Percentiles rank a stretch among this genome's conserved stretches.
Conservation (phyloP, 768 basidiomycete genomes). For the Lepiota brunneoincarnata region DNA sequence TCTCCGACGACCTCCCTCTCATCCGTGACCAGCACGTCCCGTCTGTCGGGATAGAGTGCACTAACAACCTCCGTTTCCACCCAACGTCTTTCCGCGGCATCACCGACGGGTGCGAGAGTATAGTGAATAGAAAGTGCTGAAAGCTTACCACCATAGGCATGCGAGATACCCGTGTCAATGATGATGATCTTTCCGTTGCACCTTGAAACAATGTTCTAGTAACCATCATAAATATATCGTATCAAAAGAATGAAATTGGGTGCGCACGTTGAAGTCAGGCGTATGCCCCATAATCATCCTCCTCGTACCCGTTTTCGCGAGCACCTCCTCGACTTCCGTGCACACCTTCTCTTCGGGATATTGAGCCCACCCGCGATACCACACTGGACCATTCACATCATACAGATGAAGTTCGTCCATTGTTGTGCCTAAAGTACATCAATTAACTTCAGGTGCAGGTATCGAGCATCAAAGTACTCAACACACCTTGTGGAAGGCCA, state of each 20-base stretch:
- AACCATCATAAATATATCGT: background rate
- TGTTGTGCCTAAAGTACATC: constrained; percentile 42
- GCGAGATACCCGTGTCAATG: constrained; percentile 97
- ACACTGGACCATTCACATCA: constrained; percentile 76
- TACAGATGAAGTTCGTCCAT: constrained; percentile 71
- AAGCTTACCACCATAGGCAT: constrained; percentile 91
- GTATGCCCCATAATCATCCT: constrained; percentile 98
- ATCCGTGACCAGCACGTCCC: constrained; percentile 49
- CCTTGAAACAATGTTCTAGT: constrained; percentile 73
- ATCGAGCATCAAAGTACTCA: background rate
- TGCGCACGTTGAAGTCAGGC: constrained; percentile 71
- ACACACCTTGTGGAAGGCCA: constrained; percentile 56
- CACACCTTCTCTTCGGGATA: constrained; percentile 71
- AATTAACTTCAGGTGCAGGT: constrained; percentile 11
- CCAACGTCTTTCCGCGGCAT: constrained; percentile 42
- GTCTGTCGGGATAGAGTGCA: constrained; percentile 57
- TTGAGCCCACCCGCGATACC: constrained; percentile 94
- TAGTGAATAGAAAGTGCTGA: constrained; percentile 89
- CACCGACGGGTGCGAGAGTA: constrained; percentile 64
- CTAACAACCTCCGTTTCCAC: constrained; percentile 62
- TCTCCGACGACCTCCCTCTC: constrained; percentile 44
- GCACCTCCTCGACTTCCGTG: constrained; percentile 63
- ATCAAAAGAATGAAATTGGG: background rate
- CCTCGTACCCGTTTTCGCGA: constrained; percentile 74
- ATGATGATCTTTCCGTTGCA: constrained; percentile 93